Conservation (phyloP, 78 protist genomes). For the Dictyostelium citrinum region DNA sequence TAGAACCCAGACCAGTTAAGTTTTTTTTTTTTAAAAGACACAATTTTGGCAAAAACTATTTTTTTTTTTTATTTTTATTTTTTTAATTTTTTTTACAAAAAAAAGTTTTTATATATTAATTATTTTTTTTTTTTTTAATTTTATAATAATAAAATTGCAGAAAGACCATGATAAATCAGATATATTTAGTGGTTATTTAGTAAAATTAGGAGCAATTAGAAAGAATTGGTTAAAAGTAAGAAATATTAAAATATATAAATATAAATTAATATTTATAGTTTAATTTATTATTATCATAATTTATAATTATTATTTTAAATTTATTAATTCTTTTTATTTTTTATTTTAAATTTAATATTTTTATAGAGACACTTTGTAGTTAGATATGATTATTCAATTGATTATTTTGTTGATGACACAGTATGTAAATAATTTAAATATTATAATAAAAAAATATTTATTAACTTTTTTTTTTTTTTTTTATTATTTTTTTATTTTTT, state of each 20-base stretch:
- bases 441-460: background rate
- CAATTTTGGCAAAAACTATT: too few relatives aligned
- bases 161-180: background rate
- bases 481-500: background rate
- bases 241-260: too few relatives aligned
- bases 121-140: background rate
- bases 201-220: constrained; percentile 67
- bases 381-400: constrained; percentile 64
- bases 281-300: too few relatives aligned
- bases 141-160: background rate
- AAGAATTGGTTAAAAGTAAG: constrained; percentile 46
- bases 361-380: constrained; percentile 48
- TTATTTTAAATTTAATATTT: too few relatives aligned
- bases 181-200: constrained; percentile 16
- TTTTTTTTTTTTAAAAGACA: background rate
- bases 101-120: background rate
- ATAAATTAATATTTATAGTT: too few relatives aligned
- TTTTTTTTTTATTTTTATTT: too few relatives aligned
- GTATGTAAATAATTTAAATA: background rate
- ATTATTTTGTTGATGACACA: constrained; percentile 63
- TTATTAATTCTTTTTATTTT: too few relatives aligned
- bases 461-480: background rate
- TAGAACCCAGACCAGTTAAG: background rate
- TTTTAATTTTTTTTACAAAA: too few relatives aligned
- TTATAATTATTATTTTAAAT: too few relatives aligned